A percentile compares a stretch with the other conserved stretches of the same genome.
Evolutionary conservation across 176 grass and related monocot genomes (phyloP).

Genomic region (barley (Hordeum vulgare)): DNA sequence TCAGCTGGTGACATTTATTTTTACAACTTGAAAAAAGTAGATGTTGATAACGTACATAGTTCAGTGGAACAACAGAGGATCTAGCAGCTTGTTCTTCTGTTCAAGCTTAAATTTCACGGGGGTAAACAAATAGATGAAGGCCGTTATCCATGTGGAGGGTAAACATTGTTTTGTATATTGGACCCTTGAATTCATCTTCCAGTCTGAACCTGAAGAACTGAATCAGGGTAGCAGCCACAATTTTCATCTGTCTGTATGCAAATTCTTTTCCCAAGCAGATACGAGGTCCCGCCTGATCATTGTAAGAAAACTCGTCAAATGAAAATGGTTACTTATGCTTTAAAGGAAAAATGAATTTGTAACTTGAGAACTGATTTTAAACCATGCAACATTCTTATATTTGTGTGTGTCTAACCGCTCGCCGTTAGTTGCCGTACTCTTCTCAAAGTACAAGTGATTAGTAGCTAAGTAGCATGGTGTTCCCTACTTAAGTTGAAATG

Average conservation of each 20-base stretch:
- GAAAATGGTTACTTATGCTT: background rate
- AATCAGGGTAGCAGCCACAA: conserved; percentile 41
- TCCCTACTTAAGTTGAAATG: background rate
- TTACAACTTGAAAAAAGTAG: background rate
- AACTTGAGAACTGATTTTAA: background rate
- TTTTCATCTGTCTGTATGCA: conserved; percentile 65
- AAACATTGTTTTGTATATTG: conserved; percentile 18
- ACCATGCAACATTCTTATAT: background rate
- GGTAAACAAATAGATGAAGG: conserved; percentile 12
- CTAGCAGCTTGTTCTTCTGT: background rate
- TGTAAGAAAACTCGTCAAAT: background rate
- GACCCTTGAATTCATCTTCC: conserved; percentile 19
- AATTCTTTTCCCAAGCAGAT: conserved; percentile 68
- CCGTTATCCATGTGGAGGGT: conserved; percentile 31
- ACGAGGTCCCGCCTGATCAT: conserved; percentile 46
- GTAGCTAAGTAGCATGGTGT: background rate
- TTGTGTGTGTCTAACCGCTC: background rate
- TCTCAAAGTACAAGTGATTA: background rate
- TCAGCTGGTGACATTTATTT: background rate
- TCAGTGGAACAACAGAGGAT: background rate
- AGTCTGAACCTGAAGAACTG: conserved; percentile 39
- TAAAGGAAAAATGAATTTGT: background rate
- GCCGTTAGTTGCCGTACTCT: background rate
- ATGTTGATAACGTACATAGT: background rate
- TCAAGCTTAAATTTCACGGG: background rate